phyloP scores from a whole-genome alignment of 345 rosid genomes.

The Eucalyptus pauciflora region DNA sequence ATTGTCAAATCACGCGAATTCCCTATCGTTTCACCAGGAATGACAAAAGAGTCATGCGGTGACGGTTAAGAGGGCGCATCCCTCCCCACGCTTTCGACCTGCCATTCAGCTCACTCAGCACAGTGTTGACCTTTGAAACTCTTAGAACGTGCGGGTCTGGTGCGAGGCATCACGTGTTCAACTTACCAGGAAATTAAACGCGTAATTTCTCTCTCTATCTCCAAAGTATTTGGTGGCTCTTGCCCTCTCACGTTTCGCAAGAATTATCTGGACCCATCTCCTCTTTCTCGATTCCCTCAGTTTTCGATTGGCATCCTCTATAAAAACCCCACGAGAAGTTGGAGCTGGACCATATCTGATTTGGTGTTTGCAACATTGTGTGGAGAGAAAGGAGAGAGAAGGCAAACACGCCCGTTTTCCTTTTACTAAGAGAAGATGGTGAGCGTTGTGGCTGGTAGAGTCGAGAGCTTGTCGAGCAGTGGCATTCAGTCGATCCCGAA shows the following conservation, averaged over 20 bases:
- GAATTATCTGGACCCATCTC: neutral
- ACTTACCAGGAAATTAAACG: neutral
- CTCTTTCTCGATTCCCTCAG: neutral
- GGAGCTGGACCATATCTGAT: neutral
- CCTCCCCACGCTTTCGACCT: neutral
- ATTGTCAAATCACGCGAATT: neutral
- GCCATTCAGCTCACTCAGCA: conserved; percentile 1
- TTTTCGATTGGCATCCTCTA: neutral
- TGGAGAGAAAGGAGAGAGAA: neutral
- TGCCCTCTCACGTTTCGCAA: neutral
- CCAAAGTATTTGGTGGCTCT: neutral
- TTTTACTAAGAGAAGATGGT: conserved; percentile 8
- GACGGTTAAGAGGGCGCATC: neutral
- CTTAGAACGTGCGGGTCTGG: neutral
- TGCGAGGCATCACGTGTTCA: conserved; percentile 1
- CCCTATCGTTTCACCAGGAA: too few relatives aligned
- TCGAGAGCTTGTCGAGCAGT: conserved; percentile 62
- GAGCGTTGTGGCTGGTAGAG: conserved; percentile 25
- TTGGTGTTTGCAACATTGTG: neutral
- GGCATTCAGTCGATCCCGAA: conserved; percentile 65
- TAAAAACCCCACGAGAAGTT: neutral
- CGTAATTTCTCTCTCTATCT: neutral
- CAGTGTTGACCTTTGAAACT: neutral
- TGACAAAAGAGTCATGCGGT: too few relatives aligned
- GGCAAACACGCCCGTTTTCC: neutral